phyloP scores from a whole-genome alignment of 225 moss, liverwort and hornwort species.

The Marchantia paleacea region DNA sequence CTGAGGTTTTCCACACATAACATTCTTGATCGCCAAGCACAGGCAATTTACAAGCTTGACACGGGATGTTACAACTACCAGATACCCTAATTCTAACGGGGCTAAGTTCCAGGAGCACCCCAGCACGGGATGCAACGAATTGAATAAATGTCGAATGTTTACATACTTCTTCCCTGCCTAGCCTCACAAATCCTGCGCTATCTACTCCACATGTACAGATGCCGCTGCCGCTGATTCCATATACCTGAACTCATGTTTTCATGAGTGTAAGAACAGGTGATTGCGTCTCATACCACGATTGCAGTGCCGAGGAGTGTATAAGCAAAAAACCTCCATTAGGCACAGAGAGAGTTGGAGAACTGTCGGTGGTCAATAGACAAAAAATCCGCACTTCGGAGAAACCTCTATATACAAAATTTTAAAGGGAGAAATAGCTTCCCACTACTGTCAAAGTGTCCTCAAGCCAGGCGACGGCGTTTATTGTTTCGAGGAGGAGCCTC shows the following conservation, averaged over 20 bases:
- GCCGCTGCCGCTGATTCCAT: constrained; percentile 25
- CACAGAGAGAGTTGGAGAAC: background rate
- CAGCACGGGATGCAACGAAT: constrained; percentile 9
- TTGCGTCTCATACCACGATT: constrained; percentile 6
- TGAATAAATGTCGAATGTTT: background rate
- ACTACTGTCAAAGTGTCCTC: background rate
- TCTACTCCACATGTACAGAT: constrained; percentile 43
- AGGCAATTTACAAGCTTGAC: constrained; percentile 22
- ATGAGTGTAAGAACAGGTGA: constrained; percentile 17
- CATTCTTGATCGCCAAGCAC: constrained; percentile 12
- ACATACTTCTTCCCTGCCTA: constrained; percentile 12
- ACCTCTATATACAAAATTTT: constrained; percentile 29
- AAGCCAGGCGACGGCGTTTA: constrained; percentile 44
- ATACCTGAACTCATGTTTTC: constrained; percentile 22
- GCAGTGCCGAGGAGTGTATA: constrained; percentile 1
- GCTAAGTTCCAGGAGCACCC: constrained; percentile 5
- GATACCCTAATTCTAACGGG: background rate
- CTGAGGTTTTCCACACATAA: constrained; percentile 4
- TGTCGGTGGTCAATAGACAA: background rate
- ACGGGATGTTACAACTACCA: background rate
- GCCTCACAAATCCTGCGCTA: constrained; percentile 14
- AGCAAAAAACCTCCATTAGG: constrained; percentile 3
- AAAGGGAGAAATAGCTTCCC: constrained; percentile 7
- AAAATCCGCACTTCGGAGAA: background rate
- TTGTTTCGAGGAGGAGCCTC: constrained; percentile 22